Evolutionary conservation across 192 early-diverging fungal species (phyloP).

Genomic region (Chytriomyces hyalinus): DNA sequence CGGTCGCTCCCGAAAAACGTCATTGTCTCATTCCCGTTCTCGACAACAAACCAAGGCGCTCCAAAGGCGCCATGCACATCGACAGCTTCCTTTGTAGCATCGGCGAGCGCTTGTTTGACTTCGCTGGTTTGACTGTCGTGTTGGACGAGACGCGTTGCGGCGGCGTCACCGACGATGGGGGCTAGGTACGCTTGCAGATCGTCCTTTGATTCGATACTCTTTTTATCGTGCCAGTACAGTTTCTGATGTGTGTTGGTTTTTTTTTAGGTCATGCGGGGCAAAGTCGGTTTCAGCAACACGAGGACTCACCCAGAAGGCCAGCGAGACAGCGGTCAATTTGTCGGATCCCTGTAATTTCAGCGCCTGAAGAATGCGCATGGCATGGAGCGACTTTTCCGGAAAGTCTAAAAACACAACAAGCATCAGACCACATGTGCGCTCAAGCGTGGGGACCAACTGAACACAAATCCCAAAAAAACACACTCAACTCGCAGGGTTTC

Average conservation of each 20-base stretch:
- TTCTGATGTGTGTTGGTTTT: conserved; percentile 1
- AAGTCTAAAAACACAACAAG: conserved; percentile 26
- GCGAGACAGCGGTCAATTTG: conserved; percentile 31
- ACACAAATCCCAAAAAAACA: not conserved
- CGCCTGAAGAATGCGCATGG: conserved; percentile 41
- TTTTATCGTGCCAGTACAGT: conserved; percentile 39
- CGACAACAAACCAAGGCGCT: conserved; percentile 46
- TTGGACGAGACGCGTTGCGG: conserved; percentile 11
- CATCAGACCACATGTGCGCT: not conserved
- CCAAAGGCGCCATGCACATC: conserved; percentile 52
- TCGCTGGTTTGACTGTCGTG: conserved; percentile 9
- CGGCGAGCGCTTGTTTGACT: conserved; percentile 43
- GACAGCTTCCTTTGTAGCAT: conserved; percentile 34
- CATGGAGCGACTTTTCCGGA: conserved; percentile 37
- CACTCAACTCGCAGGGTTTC: conserved; percentile 14
- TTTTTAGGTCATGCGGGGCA: not conserved
- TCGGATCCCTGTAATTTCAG: conserved; percentile 33
- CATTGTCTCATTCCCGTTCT: conserved; percentile 28
- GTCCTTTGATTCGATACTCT: conserved; percentile 5
- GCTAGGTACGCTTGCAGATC: conserved; percentile 32
- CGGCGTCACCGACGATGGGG: conserved; percentile 16
- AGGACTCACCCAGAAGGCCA: conserved; percentile 37
- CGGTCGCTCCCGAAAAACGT: conserved; percentile 55
- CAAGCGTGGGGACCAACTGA: too few relatives aligned
- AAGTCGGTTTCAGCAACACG: not conserved